Conservation (phyloP, 441 rosid species). For the Gossypium trilobum region DNA sequence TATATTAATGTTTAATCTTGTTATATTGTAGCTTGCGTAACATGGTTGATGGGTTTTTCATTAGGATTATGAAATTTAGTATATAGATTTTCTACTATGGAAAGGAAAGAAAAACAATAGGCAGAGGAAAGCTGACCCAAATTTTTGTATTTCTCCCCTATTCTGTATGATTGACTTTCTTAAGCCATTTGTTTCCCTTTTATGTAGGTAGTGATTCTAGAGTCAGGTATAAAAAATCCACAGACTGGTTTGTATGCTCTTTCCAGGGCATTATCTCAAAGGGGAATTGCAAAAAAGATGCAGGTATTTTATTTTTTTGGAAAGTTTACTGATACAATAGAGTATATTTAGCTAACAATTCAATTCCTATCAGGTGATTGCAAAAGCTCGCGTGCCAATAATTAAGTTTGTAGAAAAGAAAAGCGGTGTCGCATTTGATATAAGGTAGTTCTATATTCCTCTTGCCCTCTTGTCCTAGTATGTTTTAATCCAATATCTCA, state of each 20-base stretch:
- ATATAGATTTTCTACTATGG: neutral
- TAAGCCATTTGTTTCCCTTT: neutral
- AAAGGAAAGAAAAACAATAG: neutral
- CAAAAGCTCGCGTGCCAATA: constrained; percentile 86
- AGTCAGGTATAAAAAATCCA: constrained; percentile 57
- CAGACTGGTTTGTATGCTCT: constrained; percentile 68
- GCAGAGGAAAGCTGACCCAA: neutral
- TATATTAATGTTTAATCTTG: neutral
- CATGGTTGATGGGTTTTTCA: neutral
- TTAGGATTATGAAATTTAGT: neutral
- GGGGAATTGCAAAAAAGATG: constrained; percentile 70
- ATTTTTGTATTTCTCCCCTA: neutral
- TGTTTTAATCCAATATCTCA: neutral
- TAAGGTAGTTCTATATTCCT: constrained; percentile 43
- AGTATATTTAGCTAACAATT: neutral
- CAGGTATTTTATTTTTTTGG: constrained; percentile 35
- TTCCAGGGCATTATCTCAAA: constrained; percentile 67
- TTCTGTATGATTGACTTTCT: neutral
- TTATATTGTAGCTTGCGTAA: neutral
- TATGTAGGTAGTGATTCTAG: constrained; percentile 67
- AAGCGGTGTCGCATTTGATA: constrained; percentile 67
- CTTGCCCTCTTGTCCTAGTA: neutral
- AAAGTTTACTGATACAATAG: neutral
- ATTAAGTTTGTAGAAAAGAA: constrained; percentile 75
- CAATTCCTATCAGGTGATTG: constrained; percentile 53